Conservation (phyloP, 2,329 filamentous ascomycete genomes). For the Pseudogymnoascus sp. region DNA sequence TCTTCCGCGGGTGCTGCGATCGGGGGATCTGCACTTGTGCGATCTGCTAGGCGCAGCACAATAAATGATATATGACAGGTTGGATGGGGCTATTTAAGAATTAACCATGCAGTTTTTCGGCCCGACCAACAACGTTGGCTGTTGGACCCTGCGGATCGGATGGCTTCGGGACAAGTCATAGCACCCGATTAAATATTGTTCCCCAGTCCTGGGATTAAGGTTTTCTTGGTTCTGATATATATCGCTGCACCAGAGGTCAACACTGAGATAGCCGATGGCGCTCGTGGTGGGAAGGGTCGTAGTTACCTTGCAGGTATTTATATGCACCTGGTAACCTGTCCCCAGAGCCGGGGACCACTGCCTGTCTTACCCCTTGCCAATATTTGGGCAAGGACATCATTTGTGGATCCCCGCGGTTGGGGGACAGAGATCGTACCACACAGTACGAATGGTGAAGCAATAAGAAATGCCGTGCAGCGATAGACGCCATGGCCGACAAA, state of each 20-base stretch:
- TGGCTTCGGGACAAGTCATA: not conserved
- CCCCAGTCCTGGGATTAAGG: not conserved
- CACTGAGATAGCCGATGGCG: not conserved
- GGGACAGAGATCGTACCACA: not conserved
- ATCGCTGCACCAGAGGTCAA: not conserved
- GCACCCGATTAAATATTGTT: not conserved
- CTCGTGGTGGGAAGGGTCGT: conserved; percentile 1
- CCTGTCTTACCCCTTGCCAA: conserved; percentile 5
- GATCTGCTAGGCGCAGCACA: not conserved
- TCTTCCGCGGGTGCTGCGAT: not conserved
- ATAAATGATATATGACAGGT: not conserved
- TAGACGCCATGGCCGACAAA: not conserved
- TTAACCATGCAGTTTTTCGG: not conserved
- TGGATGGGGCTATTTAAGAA: not conserved
- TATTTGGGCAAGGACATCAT: not conserved
- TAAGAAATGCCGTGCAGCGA: not conserved
- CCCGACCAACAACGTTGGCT: not conserved
- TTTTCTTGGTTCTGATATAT: not conserved
- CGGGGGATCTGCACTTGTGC: not conserved
- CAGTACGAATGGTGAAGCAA: not conserved
- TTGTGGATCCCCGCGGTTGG: not conserved
- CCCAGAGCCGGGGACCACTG: not conserved
- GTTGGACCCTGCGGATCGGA: conserved; percentile 1
- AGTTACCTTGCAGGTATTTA: not conserved
- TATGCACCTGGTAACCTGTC: not conserved